These are phyloP conservation scores for Colletotrichum lentis DNA, from an alignment of 2,329 filamentous ascomycete genomes.

Conservation along the genomic window DNA sequence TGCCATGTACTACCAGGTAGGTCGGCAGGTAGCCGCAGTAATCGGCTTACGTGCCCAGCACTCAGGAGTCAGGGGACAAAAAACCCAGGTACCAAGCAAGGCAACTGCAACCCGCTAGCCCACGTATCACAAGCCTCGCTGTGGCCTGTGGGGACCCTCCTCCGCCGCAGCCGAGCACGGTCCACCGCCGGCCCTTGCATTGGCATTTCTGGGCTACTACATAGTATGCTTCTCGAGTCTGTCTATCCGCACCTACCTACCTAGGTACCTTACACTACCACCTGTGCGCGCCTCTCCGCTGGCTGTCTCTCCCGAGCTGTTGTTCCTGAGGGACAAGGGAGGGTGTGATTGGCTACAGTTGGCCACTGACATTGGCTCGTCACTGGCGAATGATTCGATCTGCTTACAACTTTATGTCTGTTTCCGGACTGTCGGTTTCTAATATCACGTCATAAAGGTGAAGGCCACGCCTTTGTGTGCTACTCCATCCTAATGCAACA, in stretches of 20 bases:
- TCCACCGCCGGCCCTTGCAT: slow-evolving; percentile 29
- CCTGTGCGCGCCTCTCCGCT: too few relatives aligned
- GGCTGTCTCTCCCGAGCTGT: not conserved
- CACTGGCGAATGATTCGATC: not conserved
- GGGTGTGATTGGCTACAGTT: slow-evolving; percentile 19
- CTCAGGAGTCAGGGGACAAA: too few relatives aligned
- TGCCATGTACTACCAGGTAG: too few relatives aligned
- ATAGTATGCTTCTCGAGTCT: not conserved
- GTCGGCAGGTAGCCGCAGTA: too few relatives aligned
- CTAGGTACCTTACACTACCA: not conserved
- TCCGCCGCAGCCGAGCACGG: slow-evolving; percentile 26
- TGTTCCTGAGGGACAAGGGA: slow-evolving; percentile 2
- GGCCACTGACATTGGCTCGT: not conserved
- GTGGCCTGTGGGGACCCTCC: slow-evolving; percentile 8
- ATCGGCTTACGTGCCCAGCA: too few relatives aligned
- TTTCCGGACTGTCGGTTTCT: not conserved
- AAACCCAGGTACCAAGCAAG: too few relatives aligned
- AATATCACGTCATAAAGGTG: not conserved
- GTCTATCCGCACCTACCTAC: too few relatives aligned
- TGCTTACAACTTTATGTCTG: not conserved
- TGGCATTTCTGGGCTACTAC: not conserved
- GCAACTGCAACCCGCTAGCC: not conserved
- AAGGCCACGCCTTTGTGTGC: not conserved
- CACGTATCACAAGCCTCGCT: slow-evolving; percentile 20
- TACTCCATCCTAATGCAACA: not conserved